Evolutionary conservation across 2,329 filamentous ascomycete species (phyloP).

Genomic region (Nigrograna mackinnonii): DNA sequence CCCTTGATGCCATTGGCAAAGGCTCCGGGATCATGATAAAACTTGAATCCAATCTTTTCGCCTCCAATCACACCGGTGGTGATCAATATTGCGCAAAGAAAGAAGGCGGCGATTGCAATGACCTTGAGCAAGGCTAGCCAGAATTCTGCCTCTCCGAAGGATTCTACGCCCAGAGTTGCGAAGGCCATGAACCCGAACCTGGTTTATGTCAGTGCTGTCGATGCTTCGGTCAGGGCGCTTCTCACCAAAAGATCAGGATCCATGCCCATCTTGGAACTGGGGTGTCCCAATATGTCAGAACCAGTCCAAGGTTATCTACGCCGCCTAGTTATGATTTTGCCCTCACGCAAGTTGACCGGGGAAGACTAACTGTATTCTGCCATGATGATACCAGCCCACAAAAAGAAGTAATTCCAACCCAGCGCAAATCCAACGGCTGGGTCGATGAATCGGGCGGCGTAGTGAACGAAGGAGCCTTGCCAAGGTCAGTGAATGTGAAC

Average conservation of each 20-base stretch:
- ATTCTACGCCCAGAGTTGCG: not conserved
- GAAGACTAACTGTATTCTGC: no score
- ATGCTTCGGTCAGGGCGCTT: conserved; percentile 39
- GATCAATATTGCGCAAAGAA: conserved; percentile 33
- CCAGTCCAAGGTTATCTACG: conserved; percentile 33
- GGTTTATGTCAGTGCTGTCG: conserved; percentile 40
- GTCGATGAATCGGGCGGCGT: conserved; percentile 45
- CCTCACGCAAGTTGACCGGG: no score
- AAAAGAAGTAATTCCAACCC: conserved; percentile 38
- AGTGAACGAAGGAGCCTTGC: conserved; percentile 9
- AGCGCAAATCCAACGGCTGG: conserved; percentile 63
- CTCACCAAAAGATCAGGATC: conserved; percentile 35
- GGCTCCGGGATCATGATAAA: conserved; percentile 68
- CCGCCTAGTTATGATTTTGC: no score
- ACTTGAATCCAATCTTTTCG: conserved; percentile 59
- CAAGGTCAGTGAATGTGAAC: not conserved
- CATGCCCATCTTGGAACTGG: conserved; percentile 33
- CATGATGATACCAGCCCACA: conserved; percentile 34
- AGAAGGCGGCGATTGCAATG: conserved; percentile 36
- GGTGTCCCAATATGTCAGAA: conserved; percentile 41
- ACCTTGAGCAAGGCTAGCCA: conserved; percentile 40
- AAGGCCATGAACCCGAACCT: conserved; percentile 21
- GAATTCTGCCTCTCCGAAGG: conserved; percentile 19
- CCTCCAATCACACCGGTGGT: conserved; percentile 25
- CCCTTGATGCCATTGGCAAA: conserved; percentile 39